Evolutionary conservation across 2,329 filamentous ascomycete genomes (phyloP).

Genomic region (Fonsecaea erecta): DNA sequence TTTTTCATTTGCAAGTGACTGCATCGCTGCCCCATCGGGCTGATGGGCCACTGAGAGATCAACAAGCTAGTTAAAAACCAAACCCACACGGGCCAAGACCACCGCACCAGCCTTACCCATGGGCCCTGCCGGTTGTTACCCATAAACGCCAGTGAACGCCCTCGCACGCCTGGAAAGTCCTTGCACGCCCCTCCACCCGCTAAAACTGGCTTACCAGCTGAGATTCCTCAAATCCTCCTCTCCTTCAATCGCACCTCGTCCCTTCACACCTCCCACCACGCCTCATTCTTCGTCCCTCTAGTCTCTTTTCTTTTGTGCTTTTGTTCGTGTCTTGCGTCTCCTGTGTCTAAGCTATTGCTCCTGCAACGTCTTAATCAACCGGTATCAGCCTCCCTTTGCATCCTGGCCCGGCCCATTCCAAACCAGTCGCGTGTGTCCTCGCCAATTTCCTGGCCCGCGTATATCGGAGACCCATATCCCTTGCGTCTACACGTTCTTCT

Average conservation of each 20-base stretch:
- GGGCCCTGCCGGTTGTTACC: constrained; percentile 4
- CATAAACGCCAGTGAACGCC: constrained; percentile 8
- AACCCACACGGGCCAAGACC: constrained; percentile 4
- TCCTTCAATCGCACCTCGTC: constrained; percentile 3
- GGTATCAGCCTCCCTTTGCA: constrained; percentile 3
- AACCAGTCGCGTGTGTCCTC: constrained; percentile 23
- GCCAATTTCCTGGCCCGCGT: constrained; percentile 27
- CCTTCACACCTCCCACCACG: constrained; percentile 2
- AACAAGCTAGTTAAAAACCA: constrained; percentile 7
- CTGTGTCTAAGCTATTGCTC: constrained; percentile 12
- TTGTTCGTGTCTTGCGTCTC: constrained; percentile 18
- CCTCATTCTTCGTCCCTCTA: constrained; percentile 11
- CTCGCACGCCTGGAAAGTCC: constrained; percentile 8
- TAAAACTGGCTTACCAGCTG: constrained; percentile 17
- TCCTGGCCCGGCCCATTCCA: constrained; percentile 20
- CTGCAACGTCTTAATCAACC: constrained; percentile 10
- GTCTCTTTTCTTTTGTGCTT: constrained; percentile 16
- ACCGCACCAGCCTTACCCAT: constrained; percentile 10
- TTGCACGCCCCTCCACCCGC: constrained; percentile 1
- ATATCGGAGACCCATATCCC: constrained; percentile 37
- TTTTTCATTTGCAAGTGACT: not conserved
- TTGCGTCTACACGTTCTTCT: constrained; percentile 38
- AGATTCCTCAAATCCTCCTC: constrained; percentile 22
- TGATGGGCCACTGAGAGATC: constrained; percentile 2
- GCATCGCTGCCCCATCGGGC: not conserved